Conservation (phyloP, 192 early-diverging fungal genomes). For the Coemansia guatemalensis region DNA sequence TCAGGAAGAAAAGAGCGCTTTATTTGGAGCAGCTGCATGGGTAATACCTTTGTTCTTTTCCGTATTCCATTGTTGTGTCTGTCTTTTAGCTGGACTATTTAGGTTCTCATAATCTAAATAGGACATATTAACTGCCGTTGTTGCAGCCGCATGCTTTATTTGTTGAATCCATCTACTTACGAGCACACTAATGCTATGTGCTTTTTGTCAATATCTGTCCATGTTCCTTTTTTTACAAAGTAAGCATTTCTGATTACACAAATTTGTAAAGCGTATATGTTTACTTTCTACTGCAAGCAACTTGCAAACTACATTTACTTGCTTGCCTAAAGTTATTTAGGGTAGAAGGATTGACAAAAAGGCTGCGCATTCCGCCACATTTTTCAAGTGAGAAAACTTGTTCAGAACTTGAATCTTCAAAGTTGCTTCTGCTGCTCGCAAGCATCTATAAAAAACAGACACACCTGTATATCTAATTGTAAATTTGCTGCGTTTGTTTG, state of each 20-base stretch:
- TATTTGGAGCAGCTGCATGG: not conserved
- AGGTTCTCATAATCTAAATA: conserved; percentile 20
- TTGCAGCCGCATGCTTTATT: not conserved
- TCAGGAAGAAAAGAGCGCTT: not conserved
- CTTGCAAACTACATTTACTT: not conserved
- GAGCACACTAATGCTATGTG: not conserved
- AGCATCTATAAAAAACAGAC: not conserved
- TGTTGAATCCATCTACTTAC: not conserved
- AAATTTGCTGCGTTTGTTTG: not conserved
- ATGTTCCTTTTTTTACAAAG: not conserved
- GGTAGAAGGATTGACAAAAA: not conserved
- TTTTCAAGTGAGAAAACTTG: not conserved
- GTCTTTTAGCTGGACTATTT: conserved; percentile 5
- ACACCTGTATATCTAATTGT: not conserved
- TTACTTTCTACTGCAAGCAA: not conserved
- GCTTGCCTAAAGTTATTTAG: not conserved
- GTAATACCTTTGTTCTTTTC: not conserved
- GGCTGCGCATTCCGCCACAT: not conserved
- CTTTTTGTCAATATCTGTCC: not conserved
- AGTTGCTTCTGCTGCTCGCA: not conserved
- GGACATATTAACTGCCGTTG: conserved; percentile 40
- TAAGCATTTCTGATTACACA: not conserved
- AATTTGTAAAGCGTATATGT: not conserved
- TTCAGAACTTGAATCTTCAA: not conserved
- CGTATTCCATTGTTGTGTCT: not conserved